A percentile compares a stretch with the other conserved stretches of the same genome.
phyloP scores from a whole-genome alignment of 2,329 filamentous ascomycete genomes.

The Penicillium corylophilum region DNA sequence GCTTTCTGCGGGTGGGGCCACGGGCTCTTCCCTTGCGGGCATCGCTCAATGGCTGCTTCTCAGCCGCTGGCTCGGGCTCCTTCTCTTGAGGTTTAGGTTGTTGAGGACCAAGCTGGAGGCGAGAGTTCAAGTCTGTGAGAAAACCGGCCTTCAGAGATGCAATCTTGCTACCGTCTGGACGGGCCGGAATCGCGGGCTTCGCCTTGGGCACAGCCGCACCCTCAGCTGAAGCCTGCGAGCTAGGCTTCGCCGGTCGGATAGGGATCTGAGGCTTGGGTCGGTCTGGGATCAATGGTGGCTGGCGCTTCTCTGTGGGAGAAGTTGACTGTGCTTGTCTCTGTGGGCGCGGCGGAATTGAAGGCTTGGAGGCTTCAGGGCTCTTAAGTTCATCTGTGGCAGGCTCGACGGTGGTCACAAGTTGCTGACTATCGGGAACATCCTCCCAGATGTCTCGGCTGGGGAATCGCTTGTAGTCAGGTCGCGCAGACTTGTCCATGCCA shows the following conservation, averaged over 20 bases:
- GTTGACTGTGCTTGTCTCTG: constrained; percentile 34
- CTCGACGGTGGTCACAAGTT: constrained; percentile 68
- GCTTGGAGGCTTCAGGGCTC: constrained; percentile 37
- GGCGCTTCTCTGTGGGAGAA: constrained; percentile 52
- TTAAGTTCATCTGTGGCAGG: constrained; percentile 54
- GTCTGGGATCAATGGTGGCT: constrained; percentile 55
- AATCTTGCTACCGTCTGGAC: constrained; percentile 81
- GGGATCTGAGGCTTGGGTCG: constrained; percentile 66
- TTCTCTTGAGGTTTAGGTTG: constrained; percentile 71
- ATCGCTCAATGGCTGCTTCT: constrained; percentile 80
- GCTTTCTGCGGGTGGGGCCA: constrained; percentile 76
- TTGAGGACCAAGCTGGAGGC: constrained; percentile 81
- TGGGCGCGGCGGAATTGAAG: constrained; percentile 35
- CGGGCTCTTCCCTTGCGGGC: constrained; percentile 87
- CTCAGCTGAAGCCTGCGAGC: constrained; percentile 31
- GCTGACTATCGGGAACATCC: constrained; percentile 80
- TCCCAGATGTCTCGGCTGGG: constrained; percentile 95
- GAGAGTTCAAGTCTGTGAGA: constrained; percentile 88
- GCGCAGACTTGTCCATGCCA: constrained; percentile 29
- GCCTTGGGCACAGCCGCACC: constrained; percentile 53
- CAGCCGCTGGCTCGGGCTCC: constrained; percentile 59
- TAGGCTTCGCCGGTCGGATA: constrained; percentile 60
- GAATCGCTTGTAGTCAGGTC: constrained; percentile 66
- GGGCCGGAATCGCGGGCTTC: constrained; percentile 81
- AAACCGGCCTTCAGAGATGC: constrained; percentile 88